Evolutionary conservation across 192 early-diverging fungal genomes (phyloP).

Genomic region (Borealophlyctis nickersoniae): DNA sequence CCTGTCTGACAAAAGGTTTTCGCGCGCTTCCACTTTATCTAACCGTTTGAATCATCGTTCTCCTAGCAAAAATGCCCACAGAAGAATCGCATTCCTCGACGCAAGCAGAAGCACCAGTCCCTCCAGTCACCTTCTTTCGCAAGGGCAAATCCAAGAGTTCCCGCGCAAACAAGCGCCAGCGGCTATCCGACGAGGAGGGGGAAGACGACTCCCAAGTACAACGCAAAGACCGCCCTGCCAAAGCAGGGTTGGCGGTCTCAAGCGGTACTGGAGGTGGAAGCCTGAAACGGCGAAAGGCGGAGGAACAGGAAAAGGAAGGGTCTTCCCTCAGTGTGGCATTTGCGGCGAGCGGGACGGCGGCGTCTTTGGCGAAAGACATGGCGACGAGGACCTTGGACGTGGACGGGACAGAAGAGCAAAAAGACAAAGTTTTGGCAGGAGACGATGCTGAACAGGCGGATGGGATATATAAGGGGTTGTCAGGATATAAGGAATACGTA

Average conservation of each 20-base stretch:
- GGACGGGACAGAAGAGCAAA: conserved; percentile 29
- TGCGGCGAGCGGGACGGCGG: conserved; percentile 40
- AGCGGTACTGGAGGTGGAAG: conserved; percentile 3
- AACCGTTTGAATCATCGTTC: no score
- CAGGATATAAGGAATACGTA: conserved; percentile 66
- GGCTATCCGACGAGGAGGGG: conserved; percentile 9
- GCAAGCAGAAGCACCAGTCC: no score
- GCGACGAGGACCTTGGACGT: conserved; percentile 50
- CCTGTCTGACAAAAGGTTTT: no score
- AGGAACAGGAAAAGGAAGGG: background rate
- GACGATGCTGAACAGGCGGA: conserved; percentile 36
- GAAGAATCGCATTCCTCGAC: no score
- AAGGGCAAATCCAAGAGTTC: conserved; percentile 2
- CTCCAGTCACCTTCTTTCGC: conserved; percentile 2
- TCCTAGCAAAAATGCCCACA: no score
- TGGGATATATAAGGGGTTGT: conserved; percentile 67
- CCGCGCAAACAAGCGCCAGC: conserved; percentile 3
- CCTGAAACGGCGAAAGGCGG: conserved; percentile 19
- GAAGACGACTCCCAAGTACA: conserved; percentile 23
- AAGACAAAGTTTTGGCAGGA: conserved; percentile 18
- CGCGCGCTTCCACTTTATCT: no score
- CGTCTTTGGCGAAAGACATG: conserved; percentile 33
- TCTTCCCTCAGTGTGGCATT: conserved; percentile 15
- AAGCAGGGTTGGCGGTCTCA: background rate
- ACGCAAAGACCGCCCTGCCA: conserved; percentile 6